Evolutionary conservation across 1,284 basidiomycete species (phyloP).

Genomic region (Vanrija humicola): DNA sequence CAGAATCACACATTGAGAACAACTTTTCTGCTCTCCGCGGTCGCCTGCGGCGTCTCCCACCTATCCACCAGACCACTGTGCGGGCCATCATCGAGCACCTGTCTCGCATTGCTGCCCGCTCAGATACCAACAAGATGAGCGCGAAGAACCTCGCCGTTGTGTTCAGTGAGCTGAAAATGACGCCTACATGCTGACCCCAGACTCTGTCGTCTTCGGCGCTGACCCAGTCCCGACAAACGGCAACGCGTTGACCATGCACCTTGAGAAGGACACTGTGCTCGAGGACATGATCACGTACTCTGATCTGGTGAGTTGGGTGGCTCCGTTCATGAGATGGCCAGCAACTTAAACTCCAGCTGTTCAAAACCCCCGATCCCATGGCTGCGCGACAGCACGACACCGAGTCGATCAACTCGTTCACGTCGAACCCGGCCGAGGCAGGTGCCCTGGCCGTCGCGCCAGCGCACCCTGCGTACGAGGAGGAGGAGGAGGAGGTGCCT

Average conservation of each 20-base stretch:
- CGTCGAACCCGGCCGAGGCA: not conserved
- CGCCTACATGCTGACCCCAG: slow-evolving; percentile 8
- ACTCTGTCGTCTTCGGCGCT: slow-evolving; percentile 77
- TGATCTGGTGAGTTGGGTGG: slow-evolving; percentile 23
- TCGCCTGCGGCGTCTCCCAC: slow-evolving; percentile 76
- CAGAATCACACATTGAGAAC: slow-evolving; percentile 66
- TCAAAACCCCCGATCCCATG: too few species aligned
- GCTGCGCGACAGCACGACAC: not conserved
- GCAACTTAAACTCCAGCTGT: too few species aligned
- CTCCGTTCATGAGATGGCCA: not conserved
- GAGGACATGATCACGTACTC: slow-evolving; percentile 77
- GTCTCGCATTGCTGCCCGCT: slow-evolving; percentile 64
- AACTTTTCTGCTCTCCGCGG: slow-evolving; percentile 69
- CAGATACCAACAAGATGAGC: slow-evolving; percentile 79
- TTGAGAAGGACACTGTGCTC: slow-evolving; percentile 76
- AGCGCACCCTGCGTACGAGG: not conserved
- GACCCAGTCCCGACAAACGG: slow-evolving; percentile 73
- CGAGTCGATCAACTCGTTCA: not conserved
- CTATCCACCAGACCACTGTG: slow-evolving; percentile 84
- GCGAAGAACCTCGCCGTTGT: slow-evolving; percentile 82
- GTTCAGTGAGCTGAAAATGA: slow-evolving; percentile 54
- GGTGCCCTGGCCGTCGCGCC: not conserved
- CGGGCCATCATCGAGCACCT: slow-evolving; percentile 86
- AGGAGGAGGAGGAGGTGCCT: not conserved
- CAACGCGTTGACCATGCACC: slow-evolving; percentile 67